Evolutionary conservation across 176 grass and related monocot species (phyloP).

Genomic region (Eleusine coracana): DNA sequence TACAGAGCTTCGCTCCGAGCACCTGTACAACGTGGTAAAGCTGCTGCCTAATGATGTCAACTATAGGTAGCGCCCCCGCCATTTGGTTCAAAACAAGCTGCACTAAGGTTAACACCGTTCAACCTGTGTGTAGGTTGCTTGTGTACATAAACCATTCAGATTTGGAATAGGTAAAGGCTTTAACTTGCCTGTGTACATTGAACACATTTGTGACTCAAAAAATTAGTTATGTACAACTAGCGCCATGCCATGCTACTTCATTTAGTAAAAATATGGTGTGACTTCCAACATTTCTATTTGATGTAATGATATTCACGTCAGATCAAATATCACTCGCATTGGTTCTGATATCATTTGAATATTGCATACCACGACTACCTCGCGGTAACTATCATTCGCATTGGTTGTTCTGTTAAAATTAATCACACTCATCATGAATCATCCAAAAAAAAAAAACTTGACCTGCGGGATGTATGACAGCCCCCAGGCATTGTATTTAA

Average conservation of each 20-base stretch:
- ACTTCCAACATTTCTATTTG: neutral
- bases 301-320: neutral
- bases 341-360: neutral
- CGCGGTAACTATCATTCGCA: neutral
- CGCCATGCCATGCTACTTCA: neutral
- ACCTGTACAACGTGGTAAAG: conserved; percentile 57
- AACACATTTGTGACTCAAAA: conserved; percentile 18
- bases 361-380: too few relatives aligned
- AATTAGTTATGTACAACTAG: conserved; percentile 1
- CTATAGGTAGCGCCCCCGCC: neutral
- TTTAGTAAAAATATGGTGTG: neutral
- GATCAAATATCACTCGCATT: neutral
- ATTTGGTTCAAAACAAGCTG: conserved; percentile 28
- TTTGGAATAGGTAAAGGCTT: conserved; percentile 22
- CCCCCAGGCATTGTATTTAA: too few relatives aligned
- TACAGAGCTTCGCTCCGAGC: conserved; percentile 78
- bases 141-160: conserved; percentile 12
- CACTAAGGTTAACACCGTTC: conserved; percentile 8
- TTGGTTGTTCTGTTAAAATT: neutral
- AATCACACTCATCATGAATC: neutral
- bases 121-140: conserved; percentile 23
- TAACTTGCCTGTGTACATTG: conserved; percentile 19
- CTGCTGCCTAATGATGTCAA: conserved; percentile 32
- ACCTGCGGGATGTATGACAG: too few relatives aligned
- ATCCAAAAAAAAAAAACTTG: neutral